Conservation (phyloP, 352 stramenopile species). For the Pythium scleroteichum region DNA sequence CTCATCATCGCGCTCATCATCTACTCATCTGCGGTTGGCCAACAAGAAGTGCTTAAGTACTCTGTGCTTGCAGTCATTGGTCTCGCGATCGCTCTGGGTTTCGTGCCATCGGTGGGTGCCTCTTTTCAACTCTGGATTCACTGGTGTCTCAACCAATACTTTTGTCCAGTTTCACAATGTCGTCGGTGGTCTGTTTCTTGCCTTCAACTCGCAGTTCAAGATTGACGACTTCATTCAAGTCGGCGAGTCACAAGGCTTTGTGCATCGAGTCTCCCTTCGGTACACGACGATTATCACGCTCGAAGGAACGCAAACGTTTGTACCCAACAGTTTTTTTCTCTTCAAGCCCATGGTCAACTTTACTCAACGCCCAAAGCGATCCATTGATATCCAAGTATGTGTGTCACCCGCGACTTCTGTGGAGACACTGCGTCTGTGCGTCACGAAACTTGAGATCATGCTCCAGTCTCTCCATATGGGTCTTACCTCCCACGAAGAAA, state of each 20-base stretch:
- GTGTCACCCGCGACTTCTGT: constrained; percentile 61
- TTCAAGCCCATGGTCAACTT: constrained; percentile 91
- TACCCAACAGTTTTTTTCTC: constrained; percentile 89
- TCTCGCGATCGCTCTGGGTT: constrained; percentile 80
- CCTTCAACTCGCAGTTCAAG: constrained; percentile 90
- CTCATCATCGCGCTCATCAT: constrained; percentile 85
- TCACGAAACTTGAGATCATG: constrained; percentile 72
- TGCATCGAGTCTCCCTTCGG: constrained; percentile 80
- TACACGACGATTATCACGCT: constrained; percentile 86
- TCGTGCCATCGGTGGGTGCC: constrained; percentile 69
- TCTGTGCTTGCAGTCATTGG: constrained; percentile 84
- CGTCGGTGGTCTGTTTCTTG: constrained; percentile 80
- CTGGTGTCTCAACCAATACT: not conserved
- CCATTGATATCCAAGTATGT: constrained; percentile 73
- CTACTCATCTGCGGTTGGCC: constrained; percentile 75
- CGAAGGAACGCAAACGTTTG: constrained; percentile 77
- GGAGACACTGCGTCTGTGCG: constrained; percentile 56
- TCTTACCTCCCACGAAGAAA: constrained; percentile 87
- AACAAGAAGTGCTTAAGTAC: constrained; percentile 77
- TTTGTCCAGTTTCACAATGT: constrained; percentile 74
- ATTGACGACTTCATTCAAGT: constrained; percentile 88
- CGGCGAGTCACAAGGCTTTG: constrained; percentile 70
- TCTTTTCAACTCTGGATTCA: constrained; percentile 2
- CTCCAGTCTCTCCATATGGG: constrained; percentile 83
- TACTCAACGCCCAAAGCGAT: constrained; percentile 79